phyloP scores from a whole-genome alignment of 345 rosid species.

The Moricandia moricandioides region DNA sequence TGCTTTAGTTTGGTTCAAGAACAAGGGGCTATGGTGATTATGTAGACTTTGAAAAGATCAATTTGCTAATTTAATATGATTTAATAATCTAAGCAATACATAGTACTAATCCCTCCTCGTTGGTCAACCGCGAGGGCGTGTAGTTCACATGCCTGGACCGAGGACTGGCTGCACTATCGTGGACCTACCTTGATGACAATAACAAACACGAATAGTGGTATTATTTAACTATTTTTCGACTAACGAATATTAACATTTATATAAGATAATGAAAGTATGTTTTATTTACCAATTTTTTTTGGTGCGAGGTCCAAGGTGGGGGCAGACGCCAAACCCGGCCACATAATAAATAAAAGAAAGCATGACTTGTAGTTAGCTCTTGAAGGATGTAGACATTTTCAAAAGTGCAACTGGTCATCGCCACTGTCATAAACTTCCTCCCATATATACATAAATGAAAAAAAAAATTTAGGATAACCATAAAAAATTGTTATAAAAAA shows the following conservation, averaged over 20 bases:
- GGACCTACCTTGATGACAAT: conserved; percentile 14
- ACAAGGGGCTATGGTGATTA: background rate
- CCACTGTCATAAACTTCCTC: background rate
- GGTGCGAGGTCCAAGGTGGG: background rate
- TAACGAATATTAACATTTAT: background rate
- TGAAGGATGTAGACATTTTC: background rate
- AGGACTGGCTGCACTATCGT: conserved; percentile 2
- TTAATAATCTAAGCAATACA: background rate
- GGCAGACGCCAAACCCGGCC: background rate
- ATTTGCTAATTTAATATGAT: background rate
- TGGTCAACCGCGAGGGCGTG: background rate
- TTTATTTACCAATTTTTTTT: background rate
- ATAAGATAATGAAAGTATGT: background rate
- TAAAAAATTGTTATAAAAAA: too few species aligned
- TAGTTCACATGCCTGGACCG: background rate
- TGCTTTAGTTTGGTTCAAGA: background rate
- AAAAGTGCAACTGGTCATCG: background rate
- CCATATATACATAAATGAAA: too few species aligned
- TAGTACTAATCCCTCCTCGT: background rate
- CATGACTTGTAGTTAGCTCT: background rate
- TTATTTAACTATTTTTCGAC: background rate
- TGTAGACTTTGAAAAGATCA: conserved; percentile 5
- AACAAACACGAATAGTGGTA: background rate
- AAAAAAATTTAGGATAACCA: too few species aligned
- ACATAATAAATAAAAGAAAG: background rate